Evolutionary conservation across 768 basidiomycete genomes (phyloP), one percentile per base, ranked within the genome.

Genomic region (Xerocomus brunneocitrinus): DNA sequence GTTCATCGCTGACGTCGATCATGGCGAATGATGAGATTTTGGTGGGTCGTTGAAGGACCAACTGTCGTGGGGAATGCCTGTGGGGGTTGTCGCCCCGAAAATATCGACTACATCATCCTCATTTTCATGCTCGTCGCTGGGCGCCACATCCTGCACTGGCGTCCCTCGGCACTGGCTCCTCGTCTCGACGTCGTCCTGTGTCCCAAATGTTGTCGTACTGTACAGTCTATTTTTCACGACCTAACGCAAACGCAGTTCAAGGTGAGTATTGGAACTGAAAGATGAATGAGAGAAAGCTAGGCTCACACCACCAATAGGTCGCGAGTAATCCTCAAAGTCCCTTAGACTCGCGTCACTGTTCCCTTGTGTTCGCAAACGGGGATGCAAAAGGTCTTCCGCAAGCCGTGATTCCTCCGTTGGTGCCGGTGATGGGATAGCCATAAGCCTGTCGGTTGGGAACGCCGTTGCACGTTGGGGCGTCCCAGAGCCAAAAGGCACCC

Each of bases 191-290:
- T 59, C 60, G 6, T 71, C 68, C 34, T 55, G 54, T 0, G 68
- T 71, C n/a, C 56, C 67, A 46, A 69, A 69, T 28, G 69, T 69
- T 9, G 69, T 69, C 25, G 69, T 67, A 32, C 68, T 69, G 32
- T 59, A 58, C 58, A 69, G n/a, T 13, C 54, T 58, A 47, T 69
- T 67, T 34, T 69, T 65, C 24, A 69, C 60, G 7, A 67, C 52
- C 68, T 69, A 49, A 44, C 5, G 5, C n/a, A 19, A 28, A 41
- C 6, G 19, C 10, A 19, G 19, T 19, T 19, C 19, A 19, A 19
- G 6, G 49, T 64, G 5, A 58, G 56, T 3, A 34, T 25, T n/a
- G 0, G 27, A 25, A 10, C 2, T 3, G 22, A 27, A 34, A 47
- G 7, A n/a, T 35, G 28, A 24, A 16, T 0, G 0, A 4, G 31